Percentiles rank a stretch among this genome's conserved stretches.
Evolutionary conservation across 2,329 filamentous ascomycete genomes (phyloP).

Genomic region (Colletotrichum chrysophilum): DNA sequence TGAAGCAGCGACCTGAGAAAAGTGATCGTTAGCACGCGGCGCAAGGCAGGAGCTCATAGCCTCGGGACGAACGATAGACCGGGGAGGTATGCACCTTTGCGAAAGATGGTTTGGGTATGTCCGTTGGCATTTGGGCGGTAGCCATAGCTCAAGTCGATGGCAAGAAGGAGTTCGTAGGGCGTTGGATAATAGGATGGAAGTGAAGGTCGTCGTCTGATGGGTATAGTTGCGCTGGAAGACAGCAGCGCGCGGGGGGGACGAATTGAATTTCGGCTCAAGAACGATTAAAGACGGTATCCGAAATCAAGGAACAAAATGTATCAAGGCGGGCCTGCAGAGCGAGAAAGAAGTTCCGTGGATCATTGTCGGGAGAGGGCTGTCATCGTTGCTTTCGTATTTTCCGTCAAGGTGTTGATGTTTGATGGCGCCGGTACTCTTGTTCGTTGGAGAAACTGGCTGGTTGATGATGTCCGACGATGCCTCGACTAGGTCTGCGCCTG

Average conservation of each 20-base stretch:
- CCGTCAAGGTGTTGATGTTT: constrained; percentile 8
- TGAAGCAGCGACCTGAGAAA: constrained; percentile 54
- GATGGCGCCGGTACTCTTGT: constrained; percentile 1
- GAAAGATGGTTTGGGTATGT: constrained; percentile 69
- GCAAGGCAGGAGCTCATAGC: background rate
- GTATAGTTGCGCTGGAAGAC: constrained; percentile 10
- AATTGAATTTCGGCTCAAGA: constrained; percentile 16
- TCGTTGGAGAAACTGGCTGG: background rate
- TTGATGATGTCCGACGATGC: background rate
- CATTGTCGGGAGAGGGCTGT: constrained; percentile 55
- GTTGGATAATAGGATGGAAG: constrained; percentile 18
- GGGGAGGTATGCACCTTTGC: constrained; percentile 66
- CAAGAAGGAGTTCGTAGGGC: background rate
- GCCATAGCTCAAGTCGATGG: constrained; percentile 43
- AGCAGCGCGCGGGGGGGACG: constrained; percentile 20
- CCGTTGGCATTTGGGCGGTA: constrained; percentile 50
- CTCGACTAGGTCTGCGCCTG: constrained; percentile 7
- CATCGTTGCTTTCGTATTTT: constrained; percentile 33
- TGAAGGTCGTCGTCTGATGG: constrained; percentile 15
- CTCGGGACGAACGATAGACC: background rate
- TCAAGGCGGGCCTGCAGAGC: constrained; percentile 55
- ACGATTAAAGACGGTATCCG: constrained; percentile 32
- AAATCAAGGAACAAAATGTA: constrained; percentile 61
- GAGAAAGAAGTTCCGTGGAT: constrained; percentile 56
- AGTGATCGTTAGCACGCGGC: constrained; percentile 24